These are phyloP conservation scores for Psilocybe subaeruginosa DNA, from an alignment of 768 basidiomycete species.

Conservation along the genomic window DNA sequence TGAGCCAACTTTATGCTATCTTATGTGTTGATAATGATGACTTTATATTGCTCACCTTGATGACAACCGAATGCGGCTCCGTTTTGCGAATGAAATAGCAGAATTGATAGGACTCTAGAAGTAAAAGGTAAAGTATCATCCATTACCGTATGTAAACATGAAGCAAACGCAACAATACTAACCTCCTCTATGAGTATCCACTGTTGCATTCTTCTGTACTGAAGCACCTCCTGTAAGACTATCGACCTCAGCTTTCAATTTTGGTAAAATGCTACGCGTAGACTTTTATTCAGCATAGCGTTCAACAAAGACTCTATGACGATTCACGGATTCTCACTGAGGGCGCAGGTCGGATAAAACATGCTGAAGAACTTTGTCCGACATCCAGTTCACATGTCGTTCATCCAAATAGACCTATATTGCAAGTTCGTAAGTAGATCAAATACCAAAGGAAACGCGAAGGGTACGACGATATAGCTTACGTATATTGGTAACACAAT, in stretches of 20 bases:
- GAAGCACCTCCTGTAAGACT: constrained; percentile 42
- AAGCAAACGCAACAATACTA: constrained; percentile 21
- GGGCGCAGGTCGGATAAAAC: constrained; percentile 82
- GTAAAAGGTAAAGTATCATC: not conserved
- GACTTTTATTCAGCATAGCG: not conserved
- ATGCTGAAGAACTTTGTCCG: constrained; percentile 75
- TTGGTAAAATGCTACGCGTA: constrained; percentile 59
- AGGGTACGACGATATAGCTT: constrained; percentile 22
- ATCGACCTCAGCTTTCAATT: constrained; percentile 63
- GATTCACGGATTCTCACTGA: constrained; percentile 40
- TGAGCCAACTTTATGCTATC: not conserved
- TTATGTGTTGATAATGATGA: not conserved
- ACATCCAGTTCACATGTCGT: constrained; percentile 90
- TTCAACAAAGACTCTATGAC: not conserved
- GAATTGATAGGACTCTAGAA: constrained; percentile 85
- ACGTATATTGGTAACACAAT: constrained; percentile 83
- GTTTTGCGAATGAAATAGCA: constrained; percentile 87
- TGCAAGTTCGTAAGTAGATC: constrained; percentile 6
- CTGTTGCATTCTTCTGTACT: constrained; percentile 64
- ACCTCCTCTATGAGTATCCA: constrained; percentile 90
- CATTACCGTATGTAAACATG: not conserved
- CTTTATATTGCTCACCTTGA: constrained; percentile 62
- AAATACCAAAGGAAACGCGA: constrained; percentile 1
- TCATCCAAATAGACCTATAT: constrained; percentile 84
- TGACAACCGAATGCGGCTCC: constrained; percentile 78